Conservation (phyloP, 345 rosid genomes). For the Populus davidiana region DNA sequence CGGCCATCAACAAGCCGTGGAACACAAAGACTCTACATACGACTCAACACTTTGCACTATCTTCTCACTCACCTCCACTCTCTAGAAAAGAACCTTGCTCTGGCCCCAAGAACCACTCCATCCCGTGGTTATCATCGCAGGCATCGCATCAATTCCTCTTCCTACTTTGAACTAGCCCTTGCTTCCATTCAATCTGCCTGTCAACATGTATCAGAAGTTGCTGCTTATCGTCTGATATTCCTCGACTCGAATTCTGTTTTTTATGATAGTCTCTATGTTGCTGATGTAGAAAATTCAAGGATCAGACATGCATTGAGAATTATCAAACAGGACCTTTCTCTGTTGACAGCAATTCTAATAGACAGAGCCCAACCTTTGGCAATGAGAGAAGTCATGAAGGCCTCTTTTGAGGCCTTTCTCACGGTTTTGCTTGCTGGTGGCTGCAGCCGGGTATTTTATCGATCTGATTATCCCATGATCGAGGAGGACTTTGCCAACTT, state of each 20-base stretch:
- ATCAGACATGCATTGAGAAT: constrained; percentile 54
- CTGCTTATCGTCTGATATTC: constrained; percentile 75
- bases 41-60: constrained; percentile 80
- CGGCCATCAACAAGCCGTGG: constrained; percentile 90
- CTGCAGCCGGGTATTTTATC: constrained; percentile 45
- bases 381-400: constrained; percentile 71
- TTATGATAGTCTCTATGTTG: constrained; percentile 67
- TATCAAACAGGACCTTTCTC: constrained; percentile 72
- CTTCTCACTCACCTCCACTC: constrained; percentile 68
- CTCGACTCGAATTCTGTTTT: constrained; percentile 66
- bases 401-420: constrained; percentile 73
- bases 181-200: constrained; percentile 69
- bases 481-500: constrained; percentile 70
- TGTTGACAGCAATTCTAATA: constrained; percentile 61
- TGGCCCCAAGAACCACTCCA: constrained; percentile 47
- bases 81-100: constrained; percentile 71
- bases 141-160: constrained; percentile 27
- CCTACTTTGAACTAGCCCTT: constrained; percentile 58
- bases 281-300: constrained; percentile 56
- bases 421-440: constrained; percentile 91
- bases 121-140: constrained; percentile 26
- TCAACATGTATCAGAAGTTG: constrained; percentile 83
- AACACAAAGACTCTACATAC: constrained; percentile 82
- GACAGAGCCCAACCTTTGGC: constrained; percentile 76
- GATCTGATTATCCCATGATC: constrained; percentile 52